Evolutionary conservation across 2,329 filamentous ascomycete genomes (phyloP), one percentile per base, ranked within the genome.

Genomic region (Alternaria brassicicola): DNA sequence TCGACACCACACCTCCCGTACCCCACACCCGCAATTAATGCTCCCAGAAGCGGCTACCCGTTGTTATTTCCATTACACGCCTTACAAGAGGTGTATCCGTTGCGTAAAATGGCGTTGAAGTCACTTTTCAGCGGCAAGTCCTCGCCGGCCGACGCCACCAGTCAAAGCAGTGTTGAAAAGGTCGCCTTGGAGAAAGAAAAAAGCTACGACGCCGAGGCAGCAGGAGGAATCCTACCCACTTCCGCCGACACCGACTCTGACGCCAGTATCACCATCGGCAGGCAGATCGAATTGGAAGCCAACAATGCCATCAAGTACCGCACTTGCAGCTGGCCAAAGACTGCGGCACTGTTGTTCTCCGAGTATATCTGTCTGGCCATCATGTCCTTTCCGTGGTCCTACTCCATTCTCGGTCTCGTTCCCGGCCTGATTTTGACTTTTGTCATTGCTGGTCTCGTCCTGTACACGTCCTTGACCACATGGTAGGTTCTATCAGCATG

Each of bases 331-430:
- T 97, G 93, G 93, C 89, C 91, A 73, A 97, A 97, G 89, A 97
- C 93, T 52, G 92, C 93, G 0, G 92, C 89, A 1, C 78, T 97
- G 67, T 86, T 97, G 50, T 97, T 97, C 79, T 95, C 92, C 49
- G 93, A 97, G 81, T 97, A 97, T 76, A 97, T 97, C 59, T 96
- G 92, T 76, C 80, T 97, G 78, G 86, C 86, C 21, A 97, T 97
- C 74, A 97, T 97, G 93, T 96, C 91, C 49, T 97, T 97, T 68
- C 93, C 93, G 0, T 96, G 91, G 85, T 96, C 92, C 0, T 97
- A 97, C 78, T 91, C 92, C 41, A 81, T 94, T 26, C 85, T 97
- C 7, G 93, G 93, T 7, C 84, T 97, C 15, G 91, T 97, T 0
- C 93, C 93, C 0, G 93, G 91, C 23, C 77, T 97, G 52, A 94